Conservation (phyloP, 2,329 filamentous ascomycete species). For the Pyrenophora teres region DNA sequence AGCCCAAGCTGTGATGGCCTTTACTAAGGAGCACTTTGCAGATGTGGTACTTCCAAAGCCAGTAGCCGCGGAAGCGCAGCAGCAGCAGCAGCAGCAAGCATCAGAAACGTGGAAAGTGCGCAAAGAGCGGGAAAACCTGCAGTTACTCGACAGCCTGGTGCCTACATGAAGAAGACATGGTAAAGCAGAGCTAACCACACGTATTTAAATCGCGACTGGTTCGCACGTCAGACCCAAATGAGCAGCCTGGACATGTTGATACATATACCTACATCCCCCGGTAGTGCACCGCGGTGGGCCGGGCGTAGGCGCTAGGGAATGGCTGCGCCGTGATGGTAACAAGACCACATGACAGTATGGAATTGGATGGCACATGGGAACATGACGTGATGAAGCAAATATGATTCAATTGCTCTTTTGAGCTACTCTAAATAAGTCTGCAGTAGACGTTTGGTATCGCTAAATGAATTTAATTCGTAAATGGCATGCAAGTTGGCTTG, state of each 20-base stretch:
- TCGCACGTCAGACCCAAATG: neutral
- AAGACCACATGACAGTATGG: neutral
- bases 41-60: conserved; percentile 33
- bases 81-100: conserved; percentile 4
- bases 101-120: conserved; percentile 4
- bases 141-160: conserved; percentile 33
- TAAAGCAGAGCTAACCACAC: neutral
- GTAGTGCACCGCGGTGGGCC: conserved; percentile 7
- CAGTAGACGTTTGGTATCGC: conserved; percentile 30
- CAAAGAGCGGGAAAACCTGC: conserved; percentile 29
- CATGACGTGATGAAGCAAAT: neutral
- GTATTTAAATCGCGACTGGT: neutral
- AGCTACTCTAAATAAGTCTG: conserved; percentile 22
- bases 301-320: neutral
- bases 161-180: conserved; percentile 18
- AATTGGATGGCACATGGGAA: neutral
- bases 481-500: conserved; percentile 3
- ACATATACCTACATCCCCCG: neutral
- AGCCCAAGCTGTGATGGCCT: conserved; percentile 37
- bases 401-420: conserved; percentile 7
- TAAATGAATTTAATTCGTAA: conserved; percentile 18
- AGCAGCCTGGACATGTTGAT: neutral
- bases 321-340: neutral
- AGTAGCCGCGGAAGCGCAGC: conserved; percentile 1
- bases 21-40: conserved; percentile 37